Conservation (phyloP, 495 filamentous ascomycete genomes). For the Sabuloglossum arenarium region DNA sequence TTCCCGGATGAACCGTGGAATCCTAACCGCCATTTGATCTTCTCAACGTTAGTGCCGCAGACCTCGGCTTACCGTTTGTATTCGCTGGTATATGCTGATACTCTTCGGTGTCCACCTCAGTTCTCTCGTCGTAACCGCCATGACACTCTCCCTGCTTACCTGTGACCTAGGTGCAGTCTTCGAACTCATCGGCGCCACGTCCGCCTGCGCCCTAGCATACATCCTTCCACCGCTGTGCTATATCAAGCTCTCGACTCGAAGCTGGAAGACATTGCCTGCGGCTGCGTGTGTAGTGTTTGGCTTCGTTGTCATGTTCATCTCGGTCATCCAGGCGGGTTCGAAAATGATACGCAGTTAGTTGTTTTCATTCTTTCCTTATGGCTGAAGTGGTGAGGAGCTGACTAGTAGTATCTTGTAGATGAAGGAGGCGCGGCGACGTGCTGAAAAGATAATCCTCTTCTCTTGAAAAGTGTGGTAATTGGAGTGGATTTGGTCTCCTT, state of each 20-base stretch:
- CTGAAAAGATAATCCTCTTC: background rate
- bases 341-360: constrained; percentile 37
- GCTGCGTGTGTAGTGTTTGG: constrained; percentile 51
- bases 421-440: background rate
- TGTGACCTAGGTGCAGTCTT: constrained; percentile 90
- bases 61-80: background rate
- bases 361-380: background rate
- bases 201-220: constrained; percentile 81
- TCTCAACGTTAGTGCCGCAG: constrained; percentile 21
- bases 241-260: constrained; percentile 66
- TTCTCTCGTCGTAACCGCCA: constrained; percentile 54
- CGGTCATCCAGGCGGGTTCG: constrained; percentile 47
- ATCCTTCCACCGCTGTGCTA: constrained; percentile 91
- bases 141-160: constrained; percentile 57
- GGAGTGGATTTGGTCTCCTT: background rate
- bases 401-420: background rate
- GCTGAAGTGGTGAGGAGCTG: background rate
- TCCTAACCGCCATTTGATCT: constrained; percentile 64
- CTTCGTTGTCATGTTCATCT: constrained; percentile 62
- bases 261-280: constrained; percentile 54
- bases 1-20: constrained; percentile 65
- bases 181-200: constrained; percentile 87
- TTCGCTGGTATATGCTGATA: background rate
- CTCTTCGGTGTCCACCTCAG: constrained; percentile 20
- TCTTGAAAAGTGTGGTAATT: background rate